These are phyloP conservation scores for Boletus reticuloceps DNA, from an alignment of 768 basidiomycete genomes.

Conservation along the genomic window DNA sequence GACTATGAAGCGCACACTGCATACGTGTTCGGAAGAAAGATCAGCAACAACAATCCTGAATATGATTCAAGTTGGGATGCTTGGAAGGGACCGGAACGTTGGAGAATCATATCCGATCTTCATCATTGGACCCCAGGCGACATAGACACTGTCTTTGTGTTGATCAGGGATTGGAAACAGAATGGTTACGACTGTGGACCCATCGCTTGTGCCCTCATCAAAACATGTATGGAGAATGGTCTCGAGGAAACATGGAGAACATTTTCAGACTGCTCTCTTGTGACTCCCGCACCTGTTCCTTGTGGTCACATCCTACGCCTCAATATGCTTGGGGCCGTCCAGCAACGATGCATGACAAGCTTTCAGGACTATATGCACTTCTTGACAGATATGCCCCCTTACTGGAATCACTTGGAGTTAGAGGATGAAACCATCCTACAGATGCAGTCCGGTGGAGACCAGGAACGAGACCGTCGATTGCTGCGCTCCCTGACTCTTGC, in stretches of 20 bases:
- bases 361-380: conserved; percentile 1
- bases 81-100: conserved; percentile 1
- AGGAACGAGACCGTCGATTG: not conserved
- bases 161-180: not conserved
- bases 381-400: not conserved
- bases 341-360: not conserved
- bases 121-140: not conserved
- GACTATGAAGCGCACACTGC: not conserved
- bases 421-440: not conserved
- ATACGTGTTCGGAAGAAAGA: not conserved
- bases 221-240: not conserved
- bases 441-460: not conserved
- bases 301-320: not conserved
- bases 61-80: not conserved
- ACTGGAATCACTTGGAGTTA: not conserved
- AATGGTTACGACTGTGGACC: conserved; percentile 11
- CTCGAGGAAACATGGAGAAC: not conserved
- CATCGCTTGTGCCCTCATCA: not conserved
- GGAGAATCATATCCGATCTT: not conserved
- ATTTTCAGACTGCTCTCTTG: not conserved
- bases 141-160: not conserved
- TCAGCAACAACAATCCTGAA: not conserved
- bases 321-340: not conserved
- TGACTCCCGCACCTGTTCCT: not conserved
- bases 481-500: not conserved